Evolutionary conservation across 2,329 filamentous ascomycete species (phyloP).

Genomic region (Podosphaera xanthii): DNA sequence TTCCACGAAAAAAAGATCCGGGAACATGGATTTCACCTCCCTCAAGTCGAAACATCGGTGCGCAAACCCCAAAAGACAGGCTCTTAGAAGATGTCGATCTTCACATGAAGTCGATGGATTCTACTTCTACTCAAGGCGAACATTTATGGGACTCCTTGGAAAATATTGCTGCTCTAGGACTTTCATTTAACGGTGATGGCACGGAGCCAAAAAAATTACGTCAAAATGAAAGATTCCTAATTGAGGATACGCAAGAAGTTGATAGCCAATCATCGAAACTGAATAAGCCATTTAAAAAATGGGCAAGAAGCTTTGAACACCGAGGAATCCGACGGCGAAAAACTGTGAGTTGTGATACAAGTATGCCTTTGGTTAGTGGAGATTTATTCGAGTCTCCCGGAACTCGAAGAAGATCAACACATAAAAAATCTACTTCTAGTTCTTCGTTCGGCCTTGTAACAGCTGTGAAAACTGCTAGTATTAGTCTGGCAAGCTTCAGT

Average conservation of each 20-base stretch:
- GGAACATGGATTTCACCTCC: constrained; percentile 16
- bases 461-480: constrained; percentile 59
- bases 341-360: constrained; percentile 16
- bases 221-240: constrained; percentile 9
- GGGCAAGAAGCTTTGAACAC: constrained; percentile 47
- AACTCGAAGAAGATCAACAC: constrained; percentile 18
- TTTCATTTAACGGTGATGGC: constrained; percentile 18
- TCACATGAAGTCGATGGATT: constrained; percentile 8
- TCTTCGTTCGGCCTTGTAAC: constrained; percentile 62
- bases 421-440: constrained; percentile 40
- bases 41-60: constrained; percentile 10
- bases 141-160: constrained; percentile 20
- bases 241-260: constrained; percentile 9
- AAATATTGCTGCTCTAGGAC: constrained; percentile 20
- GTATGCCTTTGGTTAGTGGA: constrained; percentile 6
- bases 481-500: constrained; percentile 54
- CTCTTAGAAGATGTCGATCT: constrained; percentile 18
- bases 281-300: constrained; percentile 38
- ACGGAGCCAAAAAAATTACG: constrained; percentile 2
- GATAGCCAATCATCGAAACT: constrained; percentile 4
- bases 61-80: constrained; percentile 9
- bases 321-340: constrained; percentile 25
- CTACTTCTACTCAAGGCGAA: constrained; percentile 10
- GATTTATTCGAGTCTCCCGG: constrained; percentile 16
- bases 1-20: constrained; percentile 20